Base-by-base conservation (phyloP, 805 yeast species). In the Priceomyces melissophilus region DNA sequence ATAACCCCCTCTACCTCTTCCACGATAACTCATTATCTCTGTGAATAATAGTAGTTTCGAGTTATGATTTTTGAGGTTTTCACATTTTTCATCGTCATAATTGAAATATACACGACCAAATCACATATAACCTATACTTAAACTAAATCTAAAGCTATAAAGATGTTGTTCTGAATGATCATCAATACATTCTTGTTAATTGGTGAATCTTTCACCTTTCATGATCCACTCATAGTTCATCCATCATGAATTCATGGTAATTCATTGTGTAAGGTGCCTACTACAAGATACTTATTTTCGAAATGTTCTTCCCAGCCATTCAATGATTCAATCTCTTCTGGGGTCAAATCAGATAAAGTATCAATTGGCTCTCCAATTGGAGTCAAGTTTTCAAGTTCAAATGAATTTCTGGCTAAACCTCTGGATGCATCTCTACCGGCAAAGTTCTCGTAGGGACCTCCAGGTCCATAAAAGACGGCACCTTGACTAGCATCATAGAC, bases 351-450 rank as follows among this genome's bases (percentile, higher is more conserved):
- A 0, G 61, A 54, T 43, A 93, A 71, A 4, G 67, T 66, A 55
- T 93, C 99, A 44, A 93, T 76, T 4, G 95, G 95, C 55, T 84
- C 71, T 46, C 82, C 87, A 56, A 87, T 68, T 8, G 82, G 76
- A 30, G 81, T 84, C 20, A 93, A 58, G 72, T 73, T 40, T 70
- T 63, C 76, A 15, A 69, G 49, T 38, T 89, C 97, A 63, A 90
- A 91, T 12, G 95, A 85, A 62, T 89, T 90, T 53, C 78, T 69
- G 1, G 96, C 96, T 41, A 91, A 74, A 0, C 97, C 98, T 49
- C 98, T 73, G 1, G 95, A 84, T 3, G 97, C 97, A 65, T 91
- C 98, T 50, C 87, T 84, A 1, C 98, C 98, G 0, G 97, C 97
- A 71, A 91, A 91, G 57, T 86, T 87, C 32, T 86, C 81, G 64